Conservation (phyloP, 352 stramenopile genomes). For the Phytopythium sindhum region DNA sequence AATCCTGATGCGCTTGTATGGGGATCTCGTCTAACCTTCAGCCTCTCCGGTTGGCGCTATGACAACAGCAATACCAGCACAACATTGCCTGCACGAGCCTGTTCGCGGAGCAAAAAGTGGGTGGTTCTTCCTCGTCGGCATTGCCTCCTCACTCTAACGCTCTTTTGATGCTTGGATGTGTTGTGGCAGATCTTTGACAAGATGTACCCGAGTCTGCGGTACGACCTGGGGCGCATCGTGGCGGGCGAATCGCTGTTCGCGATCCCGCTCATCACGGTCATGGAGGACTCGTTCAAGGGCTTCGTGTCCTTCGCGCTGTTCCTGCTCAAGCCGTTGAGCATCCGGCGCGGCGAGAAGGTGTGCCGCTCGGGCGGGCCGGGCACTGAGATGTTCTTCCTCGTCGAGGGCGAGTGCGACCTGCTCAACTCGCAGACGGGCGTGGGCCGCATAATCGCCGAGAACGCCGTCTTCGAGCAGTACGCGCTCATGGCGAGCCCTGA, state of each 20-base stretch:
- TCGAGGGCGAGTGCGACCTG: slow-evolving; percentile 81
- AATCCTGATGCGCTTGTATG: neutral
- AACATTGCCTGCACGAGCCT: slow-evolving; percentile 63
- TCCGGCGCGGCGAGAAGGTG: slow-evolving; percentile 65
- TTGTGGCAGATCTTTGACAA: slow-evolving; percentile 68
- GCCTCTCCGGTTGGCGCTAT: neutral
- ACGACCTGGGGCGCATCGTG: slow-evolving; percentile 77
- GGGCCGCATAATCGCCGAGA: slow-evolving; percentile 60
- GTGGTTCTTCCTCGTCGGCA: neutral
- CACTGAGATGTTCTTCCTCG: slow-evolving; percentile 81
- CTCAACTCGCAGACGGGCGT: slow-evolving; percentile 61
- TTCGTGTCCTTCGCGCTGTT: slow-evolving; percentile 88
- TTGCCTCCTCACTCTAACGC: neutral
- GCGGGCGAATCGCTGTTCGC: slow-evolving; percentile 70
- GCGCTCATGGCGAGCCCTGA: slow-evolving; percentile 62
- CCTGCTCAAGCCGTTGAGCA: slow-evolving; percentile 71
- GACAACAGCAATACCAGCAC: slow-evolving; percentile 67
- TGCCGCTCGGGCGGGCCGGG: slow-evolving; percentile 68
- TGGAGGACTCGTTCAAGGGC: slow-evolving; percentile 86
- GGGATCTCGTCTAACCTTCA: neutral
- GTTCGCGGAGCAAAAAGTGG: slow-evolving; percentile 80
- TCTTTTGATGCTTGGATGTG: neutral
- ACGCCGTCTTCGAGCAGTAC: slow-evolving; percentile 82
- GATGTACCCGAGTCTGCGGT: slow-evolving; percentile 74
- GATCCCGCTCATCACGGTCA: slow-evolving; percentile 81